phyloP scores from a whole-genome alignment of 768 basidiomycete species.

The Floccularia luteovirens region DNA sequence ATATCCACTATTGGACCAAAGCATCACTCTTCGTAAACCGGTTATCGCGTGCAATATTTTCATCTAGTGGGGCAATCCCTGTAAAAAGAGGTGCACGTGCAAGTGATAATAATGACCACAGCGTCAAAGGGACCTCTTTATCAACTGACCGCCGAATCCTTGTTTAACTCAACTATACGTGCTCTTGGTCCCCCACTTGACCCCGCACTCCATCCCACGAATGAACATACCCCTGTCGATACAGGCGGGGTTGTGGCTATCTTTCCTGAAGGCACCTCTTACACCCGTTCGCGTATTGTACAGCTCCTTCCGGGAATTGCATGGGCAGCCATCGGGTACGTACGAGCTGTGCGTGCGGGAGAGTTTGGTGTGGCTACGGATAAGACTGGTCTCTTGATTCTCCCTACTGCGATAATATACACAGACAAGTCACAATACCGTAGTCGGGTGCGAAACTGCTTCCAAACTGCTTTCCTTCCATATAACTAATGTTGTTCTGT shows the following conservation, averaged over 20 bases:
- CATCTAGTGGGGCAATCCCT: constrained; percentile 66
- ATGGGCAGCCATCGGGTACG: constrained; percentile 69
- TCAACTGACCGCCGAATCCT: too few species aligned
- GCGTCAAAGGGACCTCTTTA: too few species aligned
- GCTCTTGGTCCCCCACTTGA: too few species aligned
- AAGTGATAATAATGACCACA: too few species aligned
- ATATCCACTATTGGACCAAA: constrained; percentile 67
- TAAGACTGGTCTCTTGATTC: constrained; percentile 29
- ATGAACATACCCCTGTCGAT: too few species aligned
- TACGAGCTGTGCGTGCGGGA: constrained; percentile 23
- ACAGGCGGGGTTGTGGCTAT: constrained; percentile 52
- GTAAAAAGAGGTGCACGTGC: constrained; percentile 47
- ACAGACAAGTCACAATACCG: constrained; percentile 60
- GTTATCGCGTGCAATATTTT: constrained; percentile 38
- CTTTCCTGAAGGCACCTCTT: constrained; percentile 59
- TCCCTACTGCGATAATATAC: constrained; percentile 67
- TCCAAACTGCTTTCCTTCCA: too few species aligned
- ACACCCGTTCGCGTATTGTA: constrained; percentile 36
- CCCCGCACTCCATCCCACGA: too few species aligned
- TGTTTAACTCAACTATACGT: too few species aligned
- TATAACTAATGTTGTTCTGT: not conserved
- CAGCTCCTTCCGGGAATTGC: constrained; percentile 56
- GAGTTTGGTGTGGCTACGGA: too few species aligned
- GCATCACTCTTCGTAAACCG: constrained; percentile 59
- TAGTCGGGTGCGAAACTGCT: constrained; percentile 48